Evolutionary conservation across 140 eudicot species (phyloP), one percentile per base, ranked within the genome.

Genomic region (Stevia rebaudiana): DNA sequence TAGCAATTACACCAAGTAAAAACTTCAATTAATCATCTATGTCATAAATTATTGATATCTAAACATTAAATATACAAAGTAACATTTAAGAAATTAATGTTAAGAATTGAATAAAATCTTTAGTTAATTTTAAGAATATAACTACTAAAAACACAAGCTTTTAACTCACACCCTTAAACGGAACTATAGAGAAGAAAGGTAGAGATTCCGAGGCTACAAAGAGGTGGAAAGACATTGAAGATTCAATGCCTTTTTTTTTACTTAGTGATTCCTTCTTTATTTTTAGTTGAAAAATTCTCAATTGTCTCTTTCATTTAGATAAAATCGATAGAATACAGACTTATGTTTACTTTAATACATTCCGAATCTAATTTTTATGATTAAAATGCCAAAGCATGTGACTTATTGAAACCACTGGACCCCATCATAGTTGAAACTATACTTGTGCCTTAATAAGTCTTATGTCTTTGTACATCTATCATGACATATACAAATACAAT

Each of bases 401-500:
- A 44, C 31, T 46, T 31, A 5, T 30, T 6, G 42, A 11, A 28
- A 6, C 43, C 2, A 17, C 3, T 50, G 57, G 52, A 16, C 11
- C 4, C 0, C 4, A 46, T 17, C 12, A 10, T 13, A 4, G 9
- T 18, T 43, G 21, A 43, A 16, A 1, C 50, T n/a, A 46, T 11
- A 63, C 16, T 3, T 63, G 39, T 42, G 24, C 54, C 22, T 8
- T 3, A 11, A 8, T 11, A 43, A 24, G 54, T 41, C 40, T 40
- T 52, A 61, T 61, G 23, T 62, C 11, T 23, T 13, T 36, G 5
- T 11, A 33, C 37, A 42, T 8, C 36, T 62, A 40, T 15, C n/a
- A 63, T 11, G 16, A 44, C 13, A 31, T 46, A 64, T 44, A 33
- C 70, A 47, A 48, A n/a, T n/a, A n/a, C n/a, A n/a, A n/a, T 11